Evolutionary conservation across 345 rosid species (phyloP), one percentile per base, ranked within the genome.

Genomic region (Populus ilicifolia): DNA sequence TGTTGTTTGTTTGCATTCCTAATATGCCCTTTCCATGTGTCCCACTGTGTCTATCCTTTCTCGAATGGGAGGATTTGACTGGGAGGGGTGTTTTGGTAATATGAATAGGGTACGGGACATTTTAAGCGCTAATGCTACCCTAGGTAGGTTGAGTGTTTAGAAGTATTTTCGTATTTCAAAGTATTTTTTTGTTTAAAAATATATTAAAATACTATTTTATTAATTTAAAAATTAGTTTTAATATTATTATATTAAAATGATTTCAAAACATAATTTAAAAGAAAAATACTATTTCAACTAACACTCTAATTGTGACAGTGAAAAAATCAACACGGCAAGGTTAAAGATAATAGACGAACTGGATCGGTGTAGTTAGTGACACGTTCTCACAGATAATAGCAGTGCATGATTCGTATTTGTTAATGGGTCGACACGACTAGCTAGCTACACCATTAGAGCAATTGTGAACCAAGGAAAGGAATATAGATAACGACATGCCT

Each of bases 1-100:
- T 8, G 3, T 33, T 61, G 38, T 59, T 5, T n/a, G 2, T 2
- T 3, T 14, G 14, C 9, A 38, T 72, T 39, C 69, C 79, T 1
- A 59, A 52, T 63, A 39, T 67, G 61, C 81, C 84, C 82, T 65
- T 70, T 59, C 73, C 72, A 77, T 30, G 72, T 79, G 74, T 72
- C 79, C 5, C 48, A 54, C 18, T 35, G 14, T 33, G 48, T 29
- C 16, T n/a, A 6, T 8, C 0, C 13, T 35, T 48, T 29, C 8
- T 29, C 1, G 5, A 0, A 9, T 8, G 6, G 9, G 11, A 59
- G 21, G 29, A 5, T 25, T 5, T 39, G 7, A 50, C 7, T 17
- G 48, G n/a, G 8, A 36, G 72, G 77, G 77, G 5, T 14, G 20
- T 17, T 29, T 7, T 43, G 44, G 59, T 29, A 30, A 33, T 43